Evolutionary conservation across 176 grass and related monocot species (phyloP), one percentile per base, ranked within the genome.

Genomic region (Lolium rigidum): DNA sequence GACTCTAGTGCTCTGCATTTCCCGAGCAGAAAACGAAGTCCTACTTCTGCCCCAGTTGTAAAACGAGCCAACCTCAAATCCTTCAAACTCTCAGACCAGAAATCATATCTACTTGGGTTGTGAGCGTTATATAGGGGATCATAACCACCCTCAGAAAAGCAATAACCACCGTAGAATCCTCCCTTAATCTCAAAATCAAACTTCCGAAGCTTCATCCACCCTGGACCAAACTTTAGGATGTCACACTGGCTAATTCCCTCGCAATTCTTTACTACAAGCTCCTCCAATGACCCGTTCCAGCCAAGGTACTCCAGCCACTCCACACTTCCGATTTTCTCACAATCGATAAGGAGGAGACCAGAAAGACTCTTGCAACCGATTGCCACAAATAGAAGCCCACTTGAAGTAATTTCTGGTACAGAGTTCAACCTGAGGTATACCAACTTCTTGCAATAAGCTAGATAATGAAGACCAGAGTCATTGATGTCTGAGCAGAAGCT

Each of bases 311-410:
- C 89, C 2, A 97, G 79, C 90, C 94, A 94, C 83, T 85, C 82
- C 16, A 88, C 83, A 13, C 85, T 88, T 26, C 18, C 41, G 21
- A 94, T 88, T 31, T 81, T 90, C 85, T 90, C 86, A 83, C 87
- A 94, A 4, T 87, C 64, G 28, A 92, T 62, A 65, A 94, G 90
- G 37, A 88, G 85, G 66, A 94, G 55, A 17, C 54, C 62, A 60
- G 87, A 94, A 46, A 97, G 74, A 79, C 77, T 87, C 88, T 86
- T 94, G 77, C 94, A 97, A 82, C 91, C 91, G 68, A 88, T 82
- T 39, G 76, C 89, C 65, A 97, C 58, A 4, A 85, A 97, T 49
- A 10, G 46, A 48, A 48, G 46, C 46, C 41, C 41, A 43, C 41
- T 43, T 43, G 41, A 43, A 43, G 41, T 43, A 6, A 43, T 43